Base-by-base conservation (phyloP, 1,284 basidiomycete species). In the Tetrapyrgos nigripes region DNA sequence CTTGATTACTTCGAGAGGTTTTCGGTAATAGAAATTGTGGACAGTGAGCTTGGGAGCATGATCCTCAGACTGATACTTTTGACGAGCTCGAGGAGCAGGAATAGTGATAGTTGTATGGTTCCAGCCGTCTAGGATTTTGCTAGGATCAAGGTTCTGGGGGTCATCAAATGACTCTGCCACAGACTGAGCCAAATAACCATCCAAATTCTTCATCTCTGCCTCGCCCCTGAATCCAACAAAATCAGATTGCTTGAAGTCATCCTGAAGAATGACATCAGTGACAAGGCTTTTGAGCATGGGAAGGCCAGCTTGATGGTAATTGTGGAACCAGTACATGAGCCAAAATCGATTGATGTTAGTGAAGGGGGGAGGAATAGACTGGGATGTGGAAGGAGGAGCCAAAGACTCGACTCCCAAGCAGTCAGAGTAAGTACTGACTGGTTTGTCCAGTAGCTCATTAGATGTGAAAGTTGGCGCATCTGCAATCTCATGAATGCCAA, bases 1-100 rank as follows among this genome's bases (percentile, higher is more conserved):
- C 50, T 64, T 70, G 55, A 76, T 68, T 19, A 73, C 62, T 17
- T 68, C 62, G 9, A 69, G 24, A 0, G 66, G 62, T n/a, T 54
- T 56, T 9, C 69, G 59, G 54, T 71, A 48, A 10, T 17, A 21
- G 29, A 51, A 23, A 4, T 19, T 29, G 21, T 21, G 17, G n/a
- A 57, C 26, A 3, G 17, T 43, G 5, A 51, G 10, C 24, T 11
- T 44, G 9, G 48, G 48, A 33, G 55, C 55, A 11, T 57, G 17
- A 10, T 50, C 21, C 31, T 57, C 55, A 3, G 5, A 11, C 4
- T 19, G 11, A 27, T 14, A 27, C 21, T 3, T 4, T 17, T 40
- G 6, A 9, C 55, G 31, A 29, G 47, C 14, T 17, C 35, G 24
- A 28, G 55, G 55, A 8, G 52, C 10, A 9, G 14, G n/a, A 23